Conservation (phyloP, 306 rosid genomes). For the Morella rubra region DNA sequence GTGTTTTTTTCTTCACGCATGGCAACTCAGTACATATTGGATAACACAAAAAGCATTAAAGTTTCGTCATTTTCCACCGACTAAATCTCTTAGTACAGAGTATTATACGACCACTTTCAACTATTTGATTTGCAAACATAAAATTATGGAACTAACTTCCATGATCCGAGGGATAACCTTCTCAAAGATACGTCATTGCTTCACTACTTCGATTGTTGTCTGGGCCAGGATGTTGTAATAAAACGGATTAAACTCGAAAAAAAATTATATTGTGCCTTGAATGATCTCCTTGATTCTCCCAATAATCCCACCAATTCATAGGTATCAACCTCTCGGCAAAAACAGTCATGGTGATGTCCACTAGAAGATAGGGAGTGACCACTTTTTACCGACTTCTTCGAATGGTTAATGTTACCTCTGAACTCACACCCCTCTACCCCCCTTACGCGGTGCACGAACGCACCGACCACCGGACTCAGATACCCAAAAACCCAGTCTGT, state of each 20-base stretch:
- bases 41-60: no score
- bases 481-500: neutral
- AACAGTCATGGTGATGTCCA: neutral
- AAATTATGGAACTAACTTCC: no score
- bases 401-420: conserved; percentile 14
- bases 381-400: conserved; percentile 3
- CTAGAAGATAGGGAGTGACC: conserved; percentile 6
- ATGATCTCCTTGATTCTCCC: conserved; percentile 8
- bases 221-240: neutral
- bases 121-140: no score
- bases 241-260: neutral
- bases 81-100: no score
- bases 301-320: neutral
- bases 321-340: conserved; percentile 1
- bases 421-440: conserved; percentile 12
- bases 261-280: neutral
- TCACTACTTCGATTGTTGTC: neutral
- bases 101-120: no score
- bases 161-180: neutral
- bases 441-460: conserved; percentile 25
- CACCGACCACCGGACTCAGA: conserved; percentile 23
- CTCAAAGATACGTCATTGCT: neutral
- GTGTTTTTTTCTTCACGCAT: no score
- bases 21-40: no score
- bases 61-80: no score